phyloP scores from a whole-genome alignment of 352 stramenopile species.

The Discostella stelligera region DNA sequence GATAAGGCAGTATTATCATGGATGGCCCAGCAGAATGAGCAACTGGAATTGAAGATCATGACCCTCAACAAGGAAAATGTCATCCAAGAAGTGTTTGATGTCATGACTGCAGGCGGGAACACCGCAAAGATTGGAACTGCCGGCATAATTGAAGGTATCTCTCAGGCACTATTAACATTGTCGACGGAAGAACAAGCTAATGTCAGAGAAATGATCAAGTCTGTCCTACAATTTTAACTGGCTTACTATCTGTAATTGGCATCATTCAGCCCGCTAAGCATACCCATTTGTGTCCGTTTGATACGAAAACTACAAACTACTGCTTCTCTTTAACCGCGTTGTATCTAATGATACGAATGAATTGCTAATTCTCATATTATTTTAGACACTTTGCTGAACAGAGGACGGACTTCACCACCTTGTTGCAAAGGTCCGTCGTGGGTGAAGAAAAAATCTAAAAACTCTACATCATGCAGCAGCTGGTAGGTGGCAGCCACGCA shows the following conservation, averaged over 20 bases:
- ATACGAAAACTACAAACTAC: too few species aligned
- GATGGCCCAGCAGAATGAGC: conserved; percentile 76
- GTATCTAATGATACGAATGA: too few species aligned
- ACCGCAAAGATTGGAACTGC: conserved; percentile 75
- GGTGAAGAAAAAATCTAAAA: too few species aligned
- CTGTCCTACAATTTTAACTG: conserved; percentile 48
- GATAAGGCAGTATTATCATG: conserved; percentile 79
- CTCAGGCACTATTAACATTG: conserved; percentile 63
- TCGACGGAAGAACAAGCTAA: conserved; percentile 62
- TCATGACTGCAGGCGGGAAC: conserved; percentile 78
- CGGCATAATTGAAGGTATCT: conserved; percentile 82
- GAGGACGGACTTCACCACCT: too few species aligned
- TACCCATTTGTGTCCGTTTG: too few species aligned
- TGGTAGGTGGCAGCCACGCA: too few species aligned
- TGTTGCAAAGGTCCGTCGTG: too few species aligned
- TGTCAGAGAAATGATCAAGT: conserved; percentile 62
- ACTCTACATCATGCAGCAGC: too few species aligned
- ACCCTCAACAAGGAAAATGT: conserved; percentile 78
- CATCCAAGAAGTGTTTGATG: conserved; percentile 77
- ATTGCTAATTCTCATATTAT: too few species aligned
- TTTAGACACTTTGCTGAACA: too few species aligned
- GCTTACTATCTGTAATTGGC: too few species aligned
- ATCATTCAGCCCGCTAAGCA: background rate
- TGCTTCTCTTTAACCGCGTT: too few species aligned
- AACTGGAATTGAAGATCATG: conserved; percentile 79